phyloP scores from a whole-genome alignment of 1,139 yeast genomes.

The Lodderomyces beijingensis region DNA sequence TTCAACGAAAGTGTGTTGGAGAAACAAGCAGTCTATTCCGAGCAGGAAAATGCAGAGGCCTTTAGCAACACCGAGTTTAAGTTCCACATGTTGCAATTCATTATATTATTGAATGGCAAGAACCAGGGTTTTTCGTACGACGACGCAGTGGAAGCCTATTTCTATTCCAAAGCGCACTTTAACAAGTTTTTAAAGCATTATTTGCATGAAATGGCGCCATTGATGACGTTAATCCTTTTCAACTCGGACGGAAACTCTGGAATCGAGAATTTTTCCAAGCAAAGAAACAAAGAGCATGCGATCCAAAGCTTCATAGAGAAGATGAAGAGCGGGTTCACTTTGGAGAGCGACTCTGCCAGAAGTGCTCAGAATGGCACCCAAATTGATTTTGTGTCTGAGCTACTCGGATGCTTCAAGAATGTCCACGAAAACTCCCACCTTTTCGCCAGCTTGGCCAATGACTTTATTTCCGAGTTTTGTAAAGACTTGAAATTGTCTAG shows the following conservation, averaged over 20 bases:
- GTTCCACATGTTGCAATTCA: conserved; percentile 59
- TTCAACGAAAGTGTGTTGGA: conserved; percentile 14
- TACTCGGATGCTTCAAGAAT: conserved; percentile 34
- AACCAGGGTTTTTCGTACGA: conserved; percentile 16
- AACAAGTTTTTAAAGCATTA: conserved; percentile 38
- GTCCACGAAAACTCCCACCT: conserved; percentile 30
- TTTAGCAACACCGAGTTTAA: conserved; percentile 47
- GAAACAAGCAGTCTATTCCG: background rate
- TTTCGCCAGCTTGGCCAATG: conserved; percentile 37
- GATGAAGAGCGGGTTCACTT: conserved; percentile 23
- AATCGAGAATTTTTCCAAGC: conserved; percentile 17
- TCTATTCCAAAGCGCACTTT: conserved; percentile 54
- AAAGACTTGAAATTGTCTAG: conserved; percentile 57
- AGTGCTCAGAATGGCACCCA: conserved; percentile 22
- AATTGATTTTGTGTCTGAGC: conserved; percentile 38
- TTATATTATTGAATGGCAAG: conserved; percentile 33
- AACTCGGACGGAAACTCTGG: conserved; percentile 13
- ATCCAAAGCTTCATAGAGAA: conserved; percentile 20
- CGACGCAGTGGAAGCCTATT: conserved; percentile 42
- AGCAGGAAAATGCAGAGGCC: conserved; percentile 1
- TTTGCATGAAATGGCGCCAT: conserved; percentile 46
- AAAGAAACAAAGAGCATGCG: conserved; percentile 5
- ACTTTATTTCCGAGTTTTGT: conserved; percentile 68
- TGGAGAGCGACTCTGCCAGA: conserved; percentile 17
- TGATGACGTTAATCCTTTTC: conserved; percentile 48